phyloP scores from a whole-genome alignment of 2,329 filamentous ascomycete species.

The Paracoccidioides lutzii region DNA sequence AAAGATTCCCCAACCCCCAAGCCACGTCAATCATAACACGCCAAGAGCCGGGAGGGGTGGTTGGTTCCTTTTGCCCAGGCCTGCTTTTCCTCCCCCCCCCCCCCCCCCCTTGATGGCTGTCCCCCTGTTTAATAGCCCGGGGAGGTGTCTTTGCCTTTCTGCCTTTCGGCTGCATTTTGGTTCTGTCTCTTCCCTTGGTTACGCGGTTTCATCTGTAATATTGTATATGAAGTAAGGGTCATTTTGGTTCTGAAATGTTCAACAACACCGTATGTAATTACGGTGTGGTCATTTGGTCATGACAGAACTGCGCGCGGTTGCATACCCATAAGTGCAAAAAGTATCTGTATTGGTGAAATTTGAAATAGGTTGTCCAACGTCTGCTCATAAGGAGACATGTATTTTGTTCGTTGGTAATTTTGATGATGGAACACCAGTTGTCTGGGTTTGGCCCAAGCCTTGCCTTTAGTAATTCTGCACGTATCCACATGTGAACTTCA shows the following conservation, averaged over 20 bases:
- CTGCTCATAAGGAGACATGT: not conserved
- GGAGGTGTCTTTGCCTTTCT: no score
- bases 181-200: no score
- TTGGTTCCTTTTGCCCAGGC: not conserved
- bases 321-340: not conserved
- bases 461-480: no score
- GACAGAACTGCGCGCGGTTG: not conserved
- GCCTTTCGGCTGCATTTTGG: no score
- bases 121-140: no score
- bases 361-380: not conserved
- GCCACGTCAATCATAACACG: not conserved
- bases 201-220: not conserved
- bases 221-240: not conserved
- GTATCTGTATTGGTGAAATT: not conserved
- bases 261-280: not conserved
- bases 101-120: no score
- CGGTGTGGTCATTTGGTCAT: not conserved
- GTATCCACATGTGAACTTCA: no score
- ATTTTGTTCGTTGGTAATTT: not conserved
- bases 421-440: not conserved
- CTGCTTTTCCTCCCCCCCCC: no score
- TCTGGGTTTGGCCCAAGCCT: no score
- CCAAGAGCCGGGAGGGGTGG: not conserved
- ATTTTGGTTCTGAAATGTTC: no score
- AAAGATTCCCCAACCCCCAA: no score